Percentiles rank a stretch among this genome's conserved stretches.
These are phyloP conservation scores for Solanum habrochaites DNA, from an alignment of 257 asterid species.

Conservation along the genomic window DNA sequence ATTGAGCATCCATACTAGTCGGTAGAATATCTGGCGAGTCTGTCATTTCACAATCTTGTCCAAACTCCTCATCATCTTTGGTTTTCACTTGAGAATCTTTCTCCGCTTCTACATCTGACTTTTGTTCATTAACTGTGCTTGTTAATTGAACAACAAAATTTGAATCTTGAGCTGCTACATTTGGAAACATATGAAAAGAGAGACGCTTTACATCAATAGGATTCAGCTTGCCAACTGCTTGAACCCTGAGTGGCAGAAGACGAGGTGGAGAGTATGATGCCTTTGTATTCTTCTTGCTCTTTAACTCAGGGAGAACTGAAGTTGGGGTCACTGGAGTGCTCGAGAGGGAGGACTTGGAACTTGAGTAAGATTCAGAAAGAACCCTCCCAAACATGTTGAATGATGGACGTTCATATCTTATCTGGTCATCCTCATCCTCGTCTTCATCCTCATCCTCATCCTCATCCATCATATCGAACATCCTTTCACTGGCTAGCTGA, in stretches of 20 bases:
- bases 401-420: conserved; percentile 26
- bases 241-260: conserved; percentile 50
- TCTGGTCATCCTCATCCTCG: conserved; percentile 30
- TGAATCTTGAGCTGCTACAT: conserved; percentile 31
- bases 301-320: conserved; percentile 51
- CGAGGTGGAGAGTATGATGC: conserved; percentile 40
- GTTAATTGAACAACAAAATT: conserved; percentile 13
- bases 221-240: conserved; percentile 58
- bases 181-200: conserved; percentile 66
- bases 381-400: conserved; percentile 38
- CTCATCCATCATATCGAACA: conserved; percentile 58
- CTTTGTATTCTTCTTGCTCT: conserved; percentile 21
- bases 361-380: conserved; percentile 29
- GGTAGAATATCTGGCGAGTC: not conserved
- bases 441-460: conserved; percentile 48
- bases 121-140: conserved; percentile 4
- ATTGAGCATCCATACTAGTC: conserved; percentile 5
- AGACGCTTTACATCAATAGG: conserved; percentile 75
- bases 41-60: conserved; percentile 23
- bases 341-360: conserved; percentile 17
- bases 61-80: conserved; percentile 1
- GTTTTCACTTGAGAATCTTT: conserved; percentile 8
- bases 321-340: conserved; percentile 82
- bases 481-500: conserved; percentile 54
- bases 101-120: not conserved